Base-by-base conservation (phyloP, 2,329 filamentous ascomycete genomes). In the Ophiocordyceps camponoti-rufipedis region DNA sequence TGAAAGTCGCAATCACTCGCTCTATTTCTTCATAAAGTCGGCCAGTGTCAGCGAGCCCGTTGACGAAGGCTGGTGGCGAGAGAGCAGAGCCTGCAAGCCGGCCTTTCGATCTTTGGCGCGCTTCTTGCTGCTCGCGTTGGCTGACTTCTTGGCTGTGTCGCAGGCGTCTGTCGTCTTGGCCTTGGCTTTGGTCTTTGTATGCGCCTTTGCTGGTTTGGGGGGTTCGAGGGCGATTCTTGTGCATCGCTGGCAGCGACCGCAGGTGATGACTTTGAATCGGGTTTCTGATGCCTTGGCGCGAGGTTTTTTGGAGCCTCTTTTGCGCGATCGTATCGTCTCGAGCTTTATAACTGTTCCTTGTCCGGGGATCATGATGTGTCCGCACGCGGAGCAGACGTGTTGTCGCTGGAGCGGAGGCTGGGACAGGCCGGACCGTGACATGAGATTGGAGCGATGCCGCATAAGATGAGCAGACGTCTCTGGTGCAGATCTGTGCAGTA, bases 51-150 rank as follows among this genome's bases (percentile, higher is more conserved):
- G 57, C 53, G 64, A 48, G 39, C 55, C 63, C 12, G 64, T 53
- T 5, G 62, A 53, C 53, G 64, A 66, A 44, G 66, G 65, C 54
- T 65, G 66, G 50, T 75, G 72, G 43, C 69, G 57, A 5, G 62
- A 68, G n/a, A 83, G 63, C 39, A 83, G 57, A 44, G 78, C 76
- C 56, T 80, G 74, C n/a, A 84, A 63, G 1, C 75, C 77, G 32
- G 75, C 72, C 58, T 81, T 83, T 48, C 77, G 67, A 49, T 65
- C 72, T 61, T 78, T 82, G 31, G 78, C 74, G 44, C 77, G 68
- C 62, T 80, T 80, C 61, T 76, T 80, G 62, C 74, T 80, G 60
- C 62, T 75, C 8, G 73, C 69, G 55, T 74, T 78, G 32, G 69
- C 62, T 2, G 68, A 64, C 14, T 48, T 53, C 48, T 58, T 53